Percentiles rank a stretch among this genome's conserved stretches.
phyloP scores from a whole-genome alignment of 169 alveolate species.

The Cryptosporidium baileyi region DNA sequence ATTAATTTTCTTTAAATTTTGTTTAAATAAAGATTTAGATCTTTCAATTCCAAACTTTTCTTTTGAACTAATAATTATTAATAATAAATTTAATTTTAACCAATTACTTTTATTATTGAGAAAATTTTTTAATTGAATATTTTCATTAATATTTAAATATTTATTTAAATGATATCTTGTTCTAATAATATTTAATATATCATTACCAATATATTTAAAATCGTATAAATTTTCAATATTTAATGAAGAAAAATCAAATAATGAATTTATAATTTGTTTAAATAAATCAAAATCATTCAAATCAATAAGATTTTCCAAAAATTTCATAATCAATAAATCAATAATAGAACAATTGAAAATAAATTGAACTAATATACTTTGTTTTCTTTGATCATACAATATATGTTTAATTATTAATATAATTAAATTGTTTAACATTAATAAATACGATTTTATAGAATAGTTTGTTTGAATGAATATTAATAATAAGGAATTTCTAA shows the following conservation, averaged over 20 bases:
- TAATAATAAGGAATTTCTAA: slow-evolving; percentile 9
- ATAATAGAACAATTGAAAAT: slow-evolving; percentile 10
- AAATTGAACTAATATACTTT: not conserved
- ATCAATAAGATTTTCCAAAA: not conserved
- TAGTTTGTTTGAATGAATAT: slow-evolving; percentile 1
- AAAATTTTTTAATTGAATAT: not conserved
- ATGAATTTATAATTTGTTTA: not conserved
- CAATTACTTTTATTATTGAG: slow-evolving; percentile 5
- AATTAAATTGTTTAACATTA: not conserved
- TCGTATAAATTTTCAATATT: not conserved
- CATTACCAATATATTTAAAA: slow-evolving; percentile 7
- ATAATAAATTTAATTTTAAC: slow-evolving; percentile 3
- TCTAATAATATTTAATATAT: not conserved
- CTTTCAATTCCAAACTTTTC: not conserved
- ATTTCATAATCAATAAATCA: slow-evolving; percentile 14
- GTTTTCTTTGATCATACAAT: not conserved
- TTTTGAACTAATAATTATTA: not conserved
- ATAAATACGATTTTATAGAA: not conserved
- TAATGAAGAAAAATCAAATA: not conserved
- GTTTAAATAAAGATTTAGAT: not conserved
- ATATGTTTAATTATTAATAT: not conserved
- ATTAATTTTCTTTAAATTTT: not conserved
- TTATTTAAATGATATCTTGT: not conserved
- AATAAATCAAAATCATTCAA: not conserved
- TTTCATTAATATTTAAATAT: not conserved